Percentiles rank a stretch among this genome's conserved stretches.
Conservation (phyloP, 768 basidiomycete species). For the Boletus pseudo-olivaceus region DNA sequence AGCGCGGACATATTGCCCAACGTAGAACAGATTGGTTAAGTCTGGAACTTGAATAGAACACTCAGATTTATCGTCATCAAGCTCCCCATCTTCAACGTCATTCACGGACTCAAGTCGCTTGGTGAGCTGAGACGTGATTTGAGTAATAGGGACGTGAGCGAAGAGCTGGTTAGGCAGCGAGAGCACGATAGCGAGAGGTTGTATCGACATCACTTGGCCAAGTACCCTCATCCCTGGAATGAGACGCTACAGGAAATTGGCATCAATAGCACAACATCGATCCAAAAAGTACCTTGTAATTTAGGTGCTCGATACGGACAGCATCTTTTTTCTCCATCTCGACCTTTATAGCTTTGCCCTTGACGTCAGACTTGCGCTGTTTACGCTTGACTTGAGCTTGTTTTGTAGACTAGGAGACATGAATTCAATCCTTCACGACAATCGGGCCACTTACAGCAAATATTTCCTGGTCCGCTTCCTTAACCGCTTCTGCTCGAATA, state of each 20-base stretch:
- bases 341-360: constrained; percentile 28
- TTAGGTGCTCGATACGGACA: constrained; percentile 84
- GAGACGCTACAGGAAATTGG: constrained; percentile 53
- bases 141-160: constrained; percentile 92
- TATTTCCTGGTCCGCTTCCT: constrained; percentile 80
- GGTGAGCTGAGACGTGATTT: constrained; percentile 81
- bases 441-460: constrained; percentile 50
- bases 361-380: constrained; percentile 47
- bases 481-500: constrained; percentile 76
- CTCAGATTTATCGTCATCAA: constrained; percentile 44
- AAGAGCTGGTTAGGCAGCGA: constrained; percentile 96
- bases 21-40: constrained; percentile 67
- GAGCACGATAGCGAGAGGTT: constrained; percentile 85
- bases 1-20: constrained; percentile 85
- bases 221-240: constrained; percentile 82
- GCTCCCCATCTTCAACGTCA: constrained; percentile 42
- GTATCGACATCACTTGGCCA: constrained; percentile 80
- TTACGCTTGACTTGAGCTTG: constrained; percentile 39
- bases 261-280: neutral
- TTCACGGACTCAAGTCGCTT: constrained; percentile 61
- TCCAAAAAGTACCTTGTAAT: constrained; percentile 70
- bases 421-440: neutral
- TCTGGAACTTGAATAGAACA: constrained; percentile 50
- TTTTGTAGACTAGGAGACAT: constrained; percentile 39
- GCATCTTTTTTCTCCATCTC: constrained; percentile 39